Conservation (phyloP, 495 filamentous ascomycete species). For the Lichenothelia convexa region DNA sequence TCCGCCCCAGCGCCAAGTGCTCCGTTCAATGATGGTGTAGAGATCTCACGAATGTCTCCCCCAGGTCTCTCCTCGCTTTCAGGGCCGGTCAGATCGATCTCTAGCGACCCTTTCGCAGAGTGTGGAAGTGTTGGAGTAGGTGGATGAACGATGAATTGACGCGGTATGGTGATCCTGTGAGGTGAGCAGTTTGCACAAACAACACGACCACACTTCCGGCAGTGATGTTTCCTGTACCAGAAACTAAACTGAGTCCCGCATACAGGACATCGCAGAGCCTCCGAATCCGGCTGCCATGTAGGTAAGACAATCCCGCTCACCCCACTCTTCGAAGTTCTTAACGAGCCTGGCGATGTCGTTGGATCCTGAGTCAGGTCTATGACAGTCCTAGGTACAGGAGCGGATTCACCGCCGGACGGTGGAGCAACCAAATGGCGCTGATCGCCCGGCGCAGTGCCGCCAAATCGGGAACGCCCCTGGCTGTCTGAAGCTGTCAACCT, state of each 20-base stretch:
- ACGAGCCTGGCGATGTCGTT: not conserved
- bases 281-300: constrained; percentile 70
- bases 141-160: constrained; percentile 80
- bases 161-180: constrained; percentile 84
- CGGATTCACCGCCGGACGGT: too few relatives aligned
- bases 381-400: too few relatives aligned
- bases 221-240: constrained; percentile 84
- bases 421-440: too few relatives aligned
- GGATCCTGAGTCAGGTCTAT: too few relatives aligned
- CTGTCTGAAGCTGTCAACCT: constrained; percentile 7
- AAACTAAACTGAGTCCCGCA: constrained; percentile 62
- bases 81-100: constrained; percentile 28
- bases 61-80: constrained; percentile 13
- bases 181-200: constrained; percentile 86
- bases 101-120: constrained; percentile 9
- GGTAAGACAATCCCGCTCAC: constrained; percentile 33
- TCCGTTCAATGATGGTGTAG: constrained; percentile 24
- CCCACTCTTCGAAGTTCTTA: too few relatives aligned
- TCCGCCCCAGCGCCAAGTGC: constrained; percentile 62
- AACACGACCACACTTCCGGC: constrained; percentile 85
- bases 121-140: constrained; percentile 24
- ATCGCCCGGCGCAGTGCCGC: too few relatives aligned
- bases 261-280: constrained; percentile 65
- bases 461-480: too few relatives aligned
- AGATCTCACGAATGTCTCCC: too few relatives aligned